phyloP scores from a whole-genome alignment of 1,139 yeast species.

The Chernovozyma sophiae-reginae region DNA sequence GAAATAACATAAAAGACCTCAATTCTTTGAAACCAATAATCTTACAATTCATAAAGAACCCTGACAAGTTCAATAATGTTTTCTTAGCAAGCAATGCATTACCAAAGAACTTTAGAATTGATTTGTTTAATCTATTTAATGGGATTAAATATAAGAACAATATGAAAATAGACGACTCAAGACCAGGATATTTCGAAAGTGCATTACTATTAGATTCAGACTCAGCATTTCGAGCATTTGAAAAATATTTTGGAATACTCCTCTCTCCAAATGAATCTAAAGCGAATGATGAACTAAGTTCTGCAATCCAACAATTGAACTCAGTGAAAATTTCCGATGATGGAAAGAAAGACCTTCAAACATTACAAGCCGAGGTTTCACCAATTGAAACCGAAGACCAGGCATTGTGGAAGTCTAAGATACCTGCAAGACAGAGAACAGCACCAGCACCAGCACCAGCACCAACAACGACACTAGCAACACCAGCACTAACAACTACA shows the following conservation, averaged over 20 bases:
- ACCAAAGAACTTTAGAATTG: conserved; percentile 48
- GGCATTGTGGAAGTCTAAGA: not conserved
- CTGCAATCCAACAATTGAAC: not conserved
- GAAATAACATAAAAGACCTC: conserved; percentile 38
- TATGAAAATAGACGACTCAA: conserved; percentile 55
- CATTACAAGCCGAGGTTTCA: not conserved
- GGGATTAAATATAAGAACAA: conserved; percentile 48
- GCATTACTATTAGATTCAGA: conserved; percentile 50
- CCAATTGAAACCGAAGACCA: not conserved
- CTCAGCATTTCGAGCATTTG: conserved; percentile 39
- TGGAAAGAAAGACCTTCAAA: not conserved
- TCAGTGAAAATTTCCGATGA: not conserved
- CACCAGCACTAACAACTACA: too few species aligned
- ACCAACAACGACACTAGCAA: too few species aligned
- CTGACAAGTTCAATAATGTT: conserved; percentile 28
- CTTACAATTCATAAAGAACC: conserved; percentile 30
- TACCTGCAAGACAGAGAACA: not conserved
- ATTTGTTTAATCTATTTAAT: conserved; percentile 50
- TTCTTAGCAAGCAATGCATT: conserved; percentile 43
- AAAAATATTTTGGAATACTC: conserved; percentile 33
- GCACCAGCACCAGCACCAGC: not conserved
- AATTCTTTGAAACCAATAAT: conserved; percentile 33
- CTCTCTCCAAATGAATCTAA: conserved; percentile 12
- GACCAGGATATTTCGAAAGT: conserved; percentile 62
- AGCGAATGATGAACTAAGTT: not conserved